These are phyloP conservation scores for Pholiota microspora DNA, from an alignment of 768 basidiomycete genomes.

Conservation along the genomic window DNA sequence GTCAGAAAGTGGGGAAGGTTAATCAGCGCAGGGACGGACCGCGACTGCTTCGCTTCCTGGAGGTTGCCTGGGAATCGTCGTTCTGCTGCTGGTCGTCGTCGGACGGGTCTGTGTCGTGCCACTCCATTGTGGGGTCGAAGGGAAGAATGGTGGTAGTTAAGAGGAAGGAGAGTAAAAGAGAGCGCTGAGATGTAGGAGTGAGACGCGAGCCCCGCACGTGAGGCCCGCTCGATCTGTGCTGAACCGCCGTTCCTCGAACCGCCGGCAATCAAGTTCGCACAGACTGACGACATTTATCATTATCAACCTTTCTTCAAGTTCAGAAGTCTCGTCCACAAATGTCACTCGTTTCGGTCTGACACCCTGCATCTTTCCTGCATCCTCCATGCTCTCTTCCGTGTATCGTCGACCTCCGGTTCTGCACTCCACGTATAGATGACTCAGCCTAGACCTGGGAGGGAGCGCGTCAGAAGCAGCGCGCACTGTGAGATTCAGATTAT, in stretches of 20 bases:
- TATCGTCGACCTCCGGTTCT: not conserved
- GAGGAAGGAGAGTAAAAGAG: slow-evolving; percentile 15
- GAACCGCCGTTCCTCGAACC: slow-evolving; percentile 7
- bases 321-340: too few species aligned
- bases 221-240: slow-evolving; percentile 18
- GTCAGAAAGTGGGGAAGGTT: slow-evolving; percentile 6
- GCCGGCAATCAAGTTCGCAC: slow-evolving; percentile 16
- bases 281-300: too few species aligned
- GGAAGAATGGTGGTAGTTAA: slow-evolving; percentile 20
- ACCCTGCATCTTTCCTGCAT: not conserved
- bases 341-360: not conserved
- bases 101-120: slow-evolving; percentile 60
- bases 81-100: slow-evolving; percentile 47
- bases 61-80: slow-evolving; percentile 37
- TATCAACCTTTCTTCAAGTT: too few species aligned
- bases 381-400: not conserved
- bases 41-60: slow-evolving; percentile 63
- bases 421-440: not conserved
- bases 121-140: slow-evolving; percentile 38
- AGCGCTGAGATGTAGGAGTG: slow-evolving; percentile 14
- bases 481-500: slow-evolving; percentile 9
- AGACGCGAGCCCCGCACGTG: slow-evolving; percentile 29
- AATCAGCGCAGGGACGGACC: slow-evolving; percentile 31
- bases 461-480: not conserved
- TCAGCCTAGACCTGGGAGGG: not conserved